Conservation (phyloP, 352 stramenopile species). For the Globisporangium mamillatum region DNA sequence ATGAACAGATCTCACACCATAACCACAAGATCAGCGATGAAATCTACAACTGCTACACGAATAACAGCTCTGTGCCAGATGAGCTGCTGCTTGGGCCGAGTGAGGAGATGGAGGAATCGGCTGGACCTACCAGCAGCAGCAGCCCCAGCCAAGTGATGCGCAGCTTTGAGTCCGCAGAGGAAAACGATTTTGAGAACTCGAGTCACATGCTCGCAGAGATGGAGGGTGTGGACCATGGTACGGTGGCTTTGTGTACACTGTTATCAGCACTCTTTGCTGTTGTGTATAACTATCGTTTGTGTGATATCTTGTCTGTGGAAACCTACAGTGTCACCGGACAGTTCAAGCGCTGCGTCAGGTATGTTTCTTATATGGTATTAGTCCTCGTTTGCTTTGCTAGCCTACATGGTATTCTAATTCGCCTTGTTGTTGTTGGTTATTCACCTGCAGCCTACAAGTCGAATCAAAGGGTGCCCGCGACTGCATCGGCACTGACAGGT, state of each 20-base stretch:
- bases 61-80: slow-evolving; percentile 77
- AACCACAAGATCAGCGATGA: slow-evolving; percentile 78
- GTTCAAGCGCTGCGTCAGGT: background rate
- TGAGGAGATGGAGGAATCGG: slow-evolving; percentile 12
- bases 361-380: background rate
- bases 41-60: slow-evolving; percentile 77
- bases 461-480: background rate
- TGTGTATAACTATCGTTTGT: background rate
- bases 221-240: slow-evolving; percentile 13
- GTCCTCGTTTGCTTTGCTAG: background rate
- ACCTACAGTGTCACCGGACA: background rate
- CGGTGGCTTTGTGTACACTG: background rate
- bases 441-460: background rate
- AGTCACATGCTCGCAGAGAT: slow-evolving; percentile 18
- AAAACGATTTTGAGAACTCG: slow-evolving; percentile 24
- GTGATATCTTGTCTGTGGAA: background rate
- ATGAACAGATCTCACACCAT: slow-evolving; percentile 57
- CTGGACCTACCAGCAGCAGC: background rate
- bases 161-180: slow-evolving; percentile 30
- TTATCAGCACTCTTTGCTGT: background rate
- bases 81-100: slow-evolving; percentile 49
- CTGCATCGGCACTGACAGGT: background rate
- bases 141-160: slow-evolving; percentile 15
- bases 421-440: too few species aligned
- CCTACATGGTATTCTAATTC: background rate